Evolutionary conservation across 306 rosid species (phyloP).

Genomic region (Clitoria ternatea): DNA sequence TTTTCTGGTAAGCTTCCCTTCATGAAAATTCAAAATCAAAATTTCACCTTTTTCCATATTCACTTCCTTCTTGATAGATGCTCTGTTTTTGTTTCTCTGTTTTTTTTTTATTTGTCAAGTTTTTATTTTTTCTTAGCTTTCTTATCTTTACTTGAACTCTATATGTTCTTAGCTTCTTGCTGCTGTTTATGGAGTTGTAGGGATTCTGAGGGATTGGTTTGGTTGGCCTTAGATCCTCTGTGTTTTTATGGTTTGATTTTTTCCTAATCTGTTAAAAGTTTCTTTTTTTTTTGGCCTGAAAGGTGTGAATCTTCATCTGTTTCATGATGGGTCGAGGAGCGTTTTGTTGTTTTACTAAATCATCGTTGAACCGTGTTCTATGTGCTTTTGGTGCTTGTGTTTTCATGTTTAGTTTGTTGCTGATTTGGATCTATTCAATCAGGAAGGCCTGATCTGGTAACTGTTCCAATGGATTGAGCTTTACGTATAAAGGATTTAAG

Average conservation of each 20-base stretch:
- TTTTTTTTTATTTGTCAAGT: background rate
- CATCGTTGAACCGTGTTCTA: background rate
- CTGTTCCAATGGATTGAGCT: background rate
- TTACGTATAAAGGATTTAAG: background rate
- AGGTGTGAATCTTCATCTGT: background rate
- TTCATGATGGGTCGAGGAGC: slow-evolving; percentile 12
- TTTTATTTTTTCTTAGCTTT: background rate
- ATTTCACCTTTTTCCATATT: background rate
- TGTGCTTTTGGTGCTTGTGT: background rate
- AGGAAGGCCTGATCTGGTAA: background rate
- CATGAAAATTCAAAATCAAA: background rate
- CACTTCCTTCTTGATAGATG: background rate
- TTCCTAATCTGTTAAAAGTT: background rate
- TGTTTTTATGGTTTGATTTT: background rate
- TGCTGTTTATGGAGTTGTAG: background rate
- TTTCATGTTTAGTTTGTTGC: background rate
- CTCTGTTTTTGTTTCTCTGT: background rate
- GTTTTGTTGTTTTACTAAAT: background rate
- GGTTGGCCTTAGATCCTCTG: background rate
- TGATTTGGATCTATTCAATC: slow-evolving; percentile 26
- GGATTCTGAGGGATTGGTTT: background rate
- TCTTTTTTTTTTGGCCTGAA: background rate
- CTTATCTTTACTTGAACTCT: background rate
- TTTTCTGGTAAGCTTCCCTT: slow-evolving; percentile 22
- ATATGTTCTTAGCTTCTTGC: background rate